Conservation (phyloP, 2,329 filamentous ascomycete genomes). For the Pseudocercospora musae region DNA sequence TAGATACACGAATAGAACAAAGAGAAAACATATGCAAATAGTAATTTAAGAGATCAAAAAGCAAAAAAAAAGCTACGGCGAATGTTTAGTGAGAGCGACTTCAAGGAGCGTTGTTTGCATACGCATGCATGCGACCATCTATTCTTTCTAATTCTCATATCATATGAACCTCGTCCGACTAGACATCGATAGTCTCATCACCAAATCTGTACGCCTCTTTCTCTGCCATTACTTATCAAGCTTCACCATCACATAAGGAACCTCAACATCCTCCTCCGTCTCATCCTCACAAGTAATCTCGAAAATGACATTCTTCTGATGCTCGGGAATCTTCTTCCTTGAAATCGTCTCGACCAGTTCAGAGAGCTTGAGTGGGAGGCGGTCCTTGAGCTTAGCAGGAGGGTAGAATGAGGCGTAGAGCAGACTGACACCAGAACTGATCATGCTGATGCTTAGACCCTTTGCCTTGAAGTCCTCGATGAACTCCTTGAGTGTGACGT, state of each 20-base stretch:
- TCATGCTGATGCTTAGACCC: slow-evolving; percentile 82
- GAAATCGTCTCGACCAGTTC: slow-evolving; percentile 83
- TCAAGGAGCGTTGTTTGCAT: not conserved
- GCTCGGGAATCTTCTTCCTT: slow-evolving; percentile 84
- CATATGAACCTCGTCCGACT: not conserved
- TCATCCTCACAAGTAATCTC: slow-evolving; percentile 90
- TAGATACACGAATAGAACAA: no score
- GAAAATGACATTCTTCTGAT: slow-evolving; percentile 94
- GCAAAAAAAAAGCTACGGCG: no score
- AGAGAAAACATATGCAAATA: no score
- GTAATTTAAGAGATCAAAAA: no score
- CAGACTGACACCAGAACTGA: slow-evolving; percentile 94
- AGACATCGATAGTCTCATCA: not conserved
- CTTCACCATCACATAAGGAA: slow-evolving; percentile 93
- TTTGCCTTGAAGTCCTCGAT: slow-evolving; percentile 75
- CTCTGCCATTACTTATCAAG: slow-evolving; percentile 49
- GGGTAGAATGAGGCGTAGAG: slow-evolving; percentile 93
- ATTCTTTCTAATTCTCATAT: not conserved
- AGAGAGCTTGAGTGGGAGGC: slow-evolving; percentile 68
- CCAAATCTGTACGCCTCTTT: not conserved
- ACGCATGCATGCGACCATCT: not conserved
- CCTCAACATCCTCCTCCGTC: slow-evolving; percentile 89
- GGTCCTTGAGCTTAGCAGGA: slow-evolving; percentile 76
- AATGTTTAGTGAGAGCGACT: no score
- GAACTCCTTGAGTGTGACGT: slow-evolving; percentile 82